Evolutionary conservation across 257 asterid species (phyloP).

Genomic region (Penstemon eatonii): DNA sequence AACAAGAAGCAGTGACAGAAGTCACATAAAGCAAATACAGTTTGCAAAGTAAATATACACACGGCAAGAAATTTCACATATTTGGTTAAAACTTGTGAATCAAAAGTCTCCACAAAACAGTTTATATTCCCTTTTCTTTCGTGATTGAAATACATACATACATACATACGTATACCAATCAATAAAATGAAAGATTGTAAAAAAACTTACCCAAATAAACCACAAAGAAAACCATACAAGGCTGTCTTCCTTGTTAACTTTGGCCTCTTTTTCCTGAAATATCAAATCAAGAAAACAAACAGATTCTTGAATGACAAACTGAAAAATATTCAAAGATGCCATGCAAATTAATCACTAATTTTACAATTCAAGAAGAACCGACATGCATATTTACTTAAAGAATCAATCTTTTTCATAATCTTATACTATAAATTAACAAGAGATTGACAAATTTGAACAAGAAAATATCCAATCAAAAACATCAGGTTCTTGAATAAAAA

Average conservation of each 20-base stretch:
- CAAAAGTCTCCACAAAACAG: neutral
- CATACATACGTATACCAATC: neutral
- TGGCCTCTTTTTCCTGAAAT: slow-evolving; percentile 57
- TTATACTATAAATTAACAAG: neutral
- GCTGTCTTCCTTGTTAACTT: slow-evolving; percentile 49
- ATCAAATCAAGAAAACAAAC: neutral
- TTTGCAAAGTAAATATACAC: slow-evolving; percentile 10
- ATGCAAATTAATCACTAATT: too few relatives aligned
- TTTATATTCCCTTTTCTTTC: neutral
- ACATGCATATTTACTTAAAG: neutral
- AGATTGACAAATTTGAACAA: neutral
- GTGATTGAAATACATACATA: neutral
- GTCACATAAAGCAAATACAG: slow-evolving; percentile 28
- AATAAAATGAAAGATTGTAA: neutral
- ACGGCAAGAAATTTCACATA: slow-evolving; percentile 22
- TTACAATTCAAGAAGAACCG: too few relatives aligned
- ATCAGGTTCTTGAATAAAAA: too few relatives aligned
- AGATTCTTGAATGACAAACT: neutral
- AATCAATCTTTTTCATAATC: neutral
- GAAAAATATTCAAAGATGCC: too few relatives aligned
- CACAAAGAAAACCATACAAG: slow-evolving; percentile 51
- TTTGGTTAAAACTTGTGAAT: slow-evolving; percentile 17
- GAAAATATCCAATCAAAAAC: neutral
- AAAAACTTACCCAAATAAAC: slow-evolving; percentile 51
- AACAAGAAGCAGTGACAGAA: slow-evolving; percentile 23